phyloP scores from a whole-genome alignment of 164 flowering plant species.

The Euptelea pleiosperma region DNA sequence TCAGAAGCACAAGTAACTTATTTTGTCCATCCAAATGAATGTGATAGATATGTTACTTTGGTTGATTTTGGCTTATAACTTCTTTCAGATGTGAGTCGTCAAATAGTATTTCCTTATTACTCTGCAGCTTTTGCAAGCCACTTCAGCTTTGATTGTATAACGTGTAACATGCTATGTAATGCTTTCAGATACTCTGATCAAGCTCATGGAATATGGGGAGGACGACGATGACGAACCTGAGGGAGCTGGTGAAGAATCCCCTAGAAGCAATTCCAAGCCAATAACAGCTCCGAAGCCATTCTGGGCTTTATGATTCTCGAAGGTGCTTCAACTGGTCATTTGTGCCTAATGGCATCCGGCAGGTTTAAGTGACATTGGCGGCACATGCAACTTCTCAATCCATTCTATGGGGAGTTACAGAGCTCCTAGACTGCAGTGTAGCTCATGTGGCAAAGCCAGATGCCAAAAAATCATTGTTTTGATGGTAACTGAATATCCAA shows the following conservation, averaged over 20 bases:
- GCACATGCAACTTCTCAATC: background rate
- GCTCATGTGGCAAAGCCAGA: background rate
- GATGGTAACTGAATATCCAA: background rate
- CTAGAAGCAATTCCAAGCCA: constrained; percentile 16
- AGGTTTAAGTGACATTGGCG: background rate
- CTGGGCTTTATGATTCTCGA: constrained; percentile 53
- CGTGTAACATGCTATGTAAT: background rate
- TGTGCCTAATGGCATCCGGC: background rate
- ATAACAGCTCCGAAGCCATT: constrained; percentile 56
- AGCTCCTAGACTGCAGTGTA: too few species aligned
- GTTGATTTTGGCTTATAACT: too few species aligned
- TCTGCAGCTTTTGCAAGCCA: background rate
- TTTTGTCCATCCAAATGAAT: too few species aligned
- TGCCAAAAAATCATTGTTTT: background rate
- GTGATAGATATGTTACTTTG: too few species aligned
- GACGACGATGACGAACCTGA: constrained; percentile 68
- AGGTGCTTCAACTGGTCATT: background rate
- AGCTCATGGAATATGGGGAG: constrained; percentile 89
- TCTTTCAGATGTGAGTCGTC: too few species aligned
- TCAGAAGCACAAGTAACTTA: too few species aligned
- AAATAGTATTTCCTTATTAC: background rate
- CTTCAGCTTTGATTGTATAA: background rate
- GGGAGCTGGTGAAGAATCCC: constrained; percentile 28
- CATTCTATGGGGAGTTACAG: background rate
- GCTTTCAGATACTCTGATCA: constrained; percentile 63